phyloP scores from a whole-genome alignment of 768 basidiomycete species.

The Multifurca ochricompacta region DNA sequence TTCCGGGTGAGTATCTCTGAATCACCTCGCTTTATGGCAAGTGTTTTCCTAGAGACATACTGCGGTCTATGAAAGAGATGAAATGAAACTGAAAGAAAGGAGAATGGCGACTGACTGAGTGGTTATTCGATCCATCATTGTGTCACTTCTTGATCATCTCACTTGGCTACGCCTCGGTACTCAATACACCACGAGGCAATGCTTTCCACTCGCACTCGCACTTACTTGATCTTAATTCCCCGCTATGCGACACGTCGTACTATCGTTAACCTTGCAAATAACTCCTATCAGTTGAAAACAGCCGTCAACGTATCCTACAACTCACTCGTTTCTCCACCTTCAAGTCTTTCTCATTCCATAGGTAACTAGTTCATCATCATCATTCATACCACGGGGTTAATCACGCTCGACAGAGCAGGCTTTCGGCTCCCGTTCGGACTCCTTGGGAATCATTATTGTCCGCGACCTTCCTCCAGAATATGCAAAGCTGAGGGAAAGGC shows the following conservation, averaged over 20 bases:
- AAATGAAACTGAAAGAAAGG: constrained; percentile 43
- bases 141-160: neutral
- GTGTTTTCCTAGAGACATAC: constrained; percentile 43
- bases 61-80: constrained; percentile 39
- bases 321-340: constrained; percentile 45
- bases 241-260: too few relatives aligned
- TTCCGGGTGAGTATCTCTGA: constrained; percentile 76
- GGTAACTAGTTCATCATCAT: constrained; percentile 32
- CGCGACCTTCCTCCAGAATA: constrained; percentile 73
- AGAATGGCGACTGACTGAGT: constrained; percentile 19
- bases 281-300: constrained; percentile 35
- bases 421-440: constrained; percentile 71
- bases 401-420: constrained; percentile 49
- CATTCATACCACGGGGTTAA: constrained; percentile 1
- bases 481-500: constrained; percentile 49
- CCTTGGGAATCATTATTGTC: constrained; percentile 75
- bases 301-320: constrained; percentile 58
- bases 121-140: constrained; percentile 17
- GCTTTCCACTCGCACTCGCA: too few relatives aligned
- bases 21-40: constrained; percentile 77
- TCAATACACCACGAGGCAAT: too few relatives aligned
- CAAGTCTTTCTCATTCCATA: constrained; percentile 51
- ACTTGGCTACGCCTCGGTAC: too few relatives aligned
- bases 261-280: constrained; percentile 5
- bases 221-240: too few relatives aligned